A percentile compares a stretch with the other conserved stretches of the same genome.
phyloP scores from a whole-genome alignment of 306 rosid species.

The Quercus ilex region DNA sequence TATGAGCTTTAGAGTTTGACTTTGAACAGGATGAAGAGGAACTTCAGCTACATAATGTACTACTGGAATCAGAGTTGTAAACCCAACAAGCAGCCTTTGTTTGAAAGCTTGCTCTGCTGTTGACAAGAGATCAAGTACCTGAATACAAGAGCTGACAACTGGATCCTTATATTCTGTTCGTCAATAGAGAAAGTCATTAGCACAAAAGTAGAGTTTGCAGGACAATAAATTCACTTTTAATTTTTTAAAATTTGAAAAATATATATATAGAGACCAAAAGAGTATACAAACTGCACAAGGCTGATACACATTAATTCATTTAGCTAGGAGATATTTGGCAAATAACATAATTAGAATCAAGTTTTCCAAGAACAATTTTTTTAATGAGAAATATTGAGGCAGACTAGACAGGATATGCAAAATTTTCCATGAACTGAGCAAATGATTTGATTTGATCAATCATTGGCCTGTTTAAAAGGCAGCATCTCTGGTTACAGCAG shows the following conservation, averaged over 20 bases:
- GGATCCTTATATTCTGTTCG: conserved; percentile 80
- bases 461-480: neutral
- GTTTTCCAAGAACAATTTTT: conserved; percentile 13
- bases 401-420: conserved; percentile 5
- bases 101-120: conserved; percentile 68
- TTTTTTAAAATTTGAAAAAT: neutral
- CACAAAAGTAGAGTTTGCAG: conserved; percentile 3
- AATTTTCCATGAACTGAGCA: conserved; percentile 14
- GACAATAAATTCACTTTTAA: neutral
- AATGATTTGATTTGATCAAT: neutral
- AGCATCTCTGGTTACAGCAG: neutral
- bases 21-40: conserved; percentile 87
- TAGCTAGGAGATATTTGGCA: neutral
- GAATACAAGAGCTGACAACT: conserved; percentile 67
- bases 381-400: neutral
- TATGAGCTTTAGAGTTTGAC: conserved; percentile 67
- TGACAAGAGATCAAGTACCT: conserved; percentile 71
- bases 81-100: conserved; percentile 75
- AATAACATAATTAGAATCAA: conserved; percentile 15
- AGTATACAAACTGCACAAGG: neutral
- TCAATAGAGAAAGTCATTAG: conserved; percentile 27
- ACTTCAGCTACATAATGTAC: conserved; percentile 68
- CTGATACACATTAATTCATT: neutral
- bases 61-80: conserved; percentile 81
- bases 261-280: neutral